phyloP scores from a whole-genome alignment of 2,329 filamentous ascomycete genomes.

The Penicillium verrucosum region DNA sequence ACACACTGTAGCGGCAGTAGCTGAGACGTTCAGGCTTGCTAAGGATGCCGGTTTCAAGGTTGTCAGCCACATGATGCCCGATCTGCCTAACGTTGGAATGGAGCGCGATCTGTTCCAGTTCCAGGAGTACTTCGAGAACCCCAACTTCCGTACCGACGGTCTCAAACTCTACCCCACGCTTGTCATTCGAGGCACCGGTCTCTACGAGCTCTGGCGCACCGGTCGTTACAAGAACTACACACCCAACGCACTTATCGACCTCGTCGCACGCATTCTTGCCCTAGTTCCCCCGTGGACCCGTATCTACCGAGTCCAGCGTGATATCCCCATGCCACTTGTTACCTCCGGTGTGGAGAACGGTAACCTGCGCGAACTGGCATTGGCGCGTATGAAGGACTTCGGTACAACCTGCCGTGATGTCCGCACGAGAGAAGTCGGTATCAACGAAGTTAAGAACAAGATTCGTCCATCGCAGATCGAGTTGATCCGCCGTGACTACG shows the following conservation, averaged over 20 bases:
- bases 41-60: slow-evolving; percentile 99
- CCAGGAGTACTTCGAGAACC: slow-evolving; percentile 95
- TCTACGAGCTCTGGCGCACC: slow-evolving; percentile 97
- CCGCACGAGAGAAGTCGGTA: slow-evolving; percentile 90
- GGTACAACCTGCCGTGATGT: slow-evolving; percentile 96
- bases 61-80: slow-evolving; percentile 99
- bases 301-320: slow-evolving; percentile 96
- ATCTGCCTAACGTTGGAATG: slow-evolving; percentile 96
- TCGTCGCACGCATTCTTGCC: slow-evolving; percentile 93
- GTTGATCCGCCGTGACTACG: slow-evolving; percentile 88
- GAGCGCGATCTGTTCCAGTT: slow-evolving; percentile 97
- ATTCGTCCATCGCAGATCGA: slow-evolving; percentile 95
- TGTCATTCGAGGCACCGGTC: slow-evolving; percentile 90
- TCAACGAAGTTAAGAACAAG: slow-evolving; percentile 99
- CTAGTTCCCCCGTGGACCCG: slow-evolving; percentile 95
- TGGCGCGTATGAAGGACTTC: slow-evolving; percentile 99
- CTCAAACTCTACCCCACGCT: slow-evolving; percentile 97
- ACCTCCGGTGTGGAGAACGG: slow-evolving; percentile 98
- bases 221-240: slow-evolving; percentile 98
- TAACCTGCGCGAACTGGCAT: slow-evolving; percentile 85
- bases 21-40: slow-evolving; percentile 93
- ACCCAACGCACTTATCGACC: slow-evolving; percentile 90
- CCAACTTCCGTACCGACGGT: slow-evolving; percentile 91
- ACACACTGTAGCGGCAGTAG: slow-evolving; percentile 91
- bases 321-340: slow-evolving; percentile 99